Evolutionary conservation across 2,329 filamentous ascomycete species (phyloP), one percentile per base, ranked within the genome.

Genomic region (Xylaria polymorpha): DNA sequence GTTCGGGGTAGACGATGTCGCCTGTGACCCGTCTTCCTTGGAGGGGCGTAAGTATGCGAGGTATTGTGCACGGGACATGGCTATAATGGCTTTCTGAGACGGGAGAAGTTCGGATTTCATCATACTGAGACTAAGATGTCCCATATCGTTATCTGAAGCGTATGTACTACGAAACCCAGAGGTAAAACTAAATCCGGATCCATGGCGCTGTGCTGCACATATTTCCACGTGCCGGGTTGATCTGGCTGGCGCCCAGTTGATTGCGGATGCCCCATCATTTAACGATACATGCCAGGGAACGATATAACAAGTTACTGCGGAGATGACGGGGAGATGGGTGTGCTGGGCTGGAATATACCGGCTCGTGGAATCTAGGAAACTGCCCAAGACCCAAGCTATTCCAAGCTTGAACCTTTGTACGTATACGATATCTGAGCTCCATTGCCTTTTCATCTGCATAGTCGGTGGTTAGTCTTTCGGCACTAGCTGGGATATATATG

Each of bases 21-120:
- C 4, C 7, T 20, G 44, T 20, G 18, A 5, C 29, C 10, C 39
- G 20, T 59, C 51, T 68, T 55, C 41, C 46, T 20, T 51, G 64
- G 44, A 32, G 32, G 48, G 4, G 51, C 59, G 59, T 69, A 72
- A 20, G 65, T 69, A 55, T 56, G 48, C 66, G n/a, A 77, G 67
- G 64, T 73, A 79, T 65, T 76, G 71, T 25, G 71, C 71, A n/a
- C 75, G 74, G 25, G 76, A 78, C 77, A 79, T 79, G 62, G 77
- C 75, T 10, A 78, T 70, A 12, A 76, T 71, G 48, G 68, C 66
- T 64, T 77, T 78, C 59, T 79, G 73, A 43, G 66, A 66, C 32
- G 72, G 72, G 37, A 73, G 72, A 7, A 78, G 72, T 32, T 72
- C 71, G 32, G 75, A 63, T 50, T 65, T 46, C 57, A 70, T 61